Evolutionary conservation across 805 yeast genomes (phyloP), one percentile per base, ranked within the genome.

Genomic region (Saccharomycopsis selenospora): DNA sequence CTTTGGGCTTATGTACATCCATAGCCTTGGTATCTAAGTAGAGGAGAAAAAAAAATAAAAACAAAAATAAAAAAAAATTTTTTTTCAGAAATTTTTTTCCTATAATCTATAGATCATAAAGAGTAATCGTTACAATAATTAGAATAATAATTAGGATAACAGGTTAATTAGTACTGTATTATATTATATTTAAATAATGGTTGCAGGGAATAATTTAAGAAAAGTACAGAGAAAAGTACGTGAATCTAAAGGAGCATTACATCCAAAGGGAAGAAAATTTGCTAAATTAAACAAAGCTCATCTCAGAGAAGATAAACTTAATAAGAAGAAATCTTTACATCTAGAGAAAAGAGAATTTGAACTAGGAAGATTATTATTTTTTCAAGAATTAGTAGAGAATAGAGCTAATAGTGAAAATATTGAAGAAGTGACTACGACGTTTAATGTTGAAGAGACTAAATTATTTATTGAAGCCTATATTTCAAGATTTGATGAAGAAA

Each of bases 201-300:
- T 88, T 13, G 66, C 81, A 52, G 82, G 79, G 14, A 85, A 84
- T 59, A 78, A 78, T 52, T 69, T 86, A 46, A 63, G 70, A 20
- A 85, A 85, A 58, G 83, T 86, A 29, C 71, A 76, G 55, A 82
- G 82, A 65, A 71, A 73, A 55, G 66, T 80, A 48, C 68, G 76
- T 49, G 73, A 73, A 57, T 68, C 77, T 51, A 77, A 75, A 36
- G 77, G 75, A 40, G 69, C 76, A 33, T 68, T 85, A 56, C 98
- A 91, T 62, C 93, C 95, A 20, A 83, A 82, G 59, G 96, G 97
- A 7, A 76, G 96, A 47, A 91, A 89, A 64, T 84, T 88, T 64
- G 83, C 83, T 64, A 87, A 84, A 61, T 68, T 91, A 45, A 82
- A 82, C 48, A 72, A 93, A 54, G 97, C 97, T n/a, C 79, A 95